Conservation (phyloP, 1,284 basidiomycete genomes). For the Pascua sp. region DNA sequence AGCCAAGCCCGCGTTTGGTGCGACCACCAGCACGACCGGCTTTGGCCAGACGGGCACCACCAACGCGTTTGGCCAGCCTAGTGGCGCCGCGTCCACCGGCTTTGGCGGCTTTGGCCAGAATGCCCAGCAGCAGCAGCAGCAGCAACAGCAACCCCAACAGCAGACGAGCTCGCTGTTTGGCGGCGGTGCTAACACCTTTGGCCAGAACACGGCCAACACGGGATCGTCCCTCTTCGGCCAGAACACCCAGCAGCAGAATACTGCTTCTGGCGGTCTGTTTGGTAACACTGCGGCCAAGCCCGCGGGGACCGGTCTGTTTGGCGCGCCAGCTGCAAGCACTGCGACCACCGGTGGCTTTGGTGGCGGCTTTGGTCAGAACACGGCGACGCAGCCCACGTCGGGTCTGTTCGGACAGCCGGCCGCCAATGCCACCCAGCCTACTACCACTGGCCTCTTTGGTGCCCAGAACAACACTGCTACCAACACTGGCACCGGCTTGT, state of each 20-base stretch:
- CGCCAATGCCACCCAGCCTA: conserved; percentile 27
- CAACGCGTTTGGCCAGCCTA: conserved; percentile 45
- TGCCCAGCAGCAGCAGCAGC: conserved; percentile 25
- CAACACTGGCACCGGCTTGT: conserved; percentile 44
- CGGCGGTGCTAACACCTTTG: conserved; percentile 6
- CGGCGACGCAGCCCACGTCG: conserved; percentile 30
- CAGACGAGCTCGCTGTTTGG: conserved; percentile 30
- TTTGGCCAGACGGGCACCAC: conserved; percentile 18
- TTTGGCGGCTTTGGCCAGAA: conserved; percentile 14
- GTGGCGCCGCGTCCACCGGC: conserved; percentile 14
- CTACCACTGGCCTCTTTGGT: conserved; percentile 54
- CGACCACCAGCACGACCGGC: conserved; percentile 8
- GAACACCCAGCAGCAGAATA: conserved; percentile 33
- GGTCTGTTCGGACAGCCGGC: conserved; percentile 46
- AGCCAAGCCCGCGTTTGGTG: conserved; percentile 12
- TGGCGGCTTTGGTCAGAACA: conserved; percentile 18
- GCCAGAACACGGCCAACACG: conserved; percentile 44
- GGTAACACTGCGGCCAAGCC: conserved; percentile 35
- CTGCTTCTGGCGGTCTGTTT: conserved; percentile 38
- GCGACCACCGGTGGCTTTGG: conserved; percentile 28
- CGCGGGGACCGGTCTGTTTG: conserved; percentile 35
- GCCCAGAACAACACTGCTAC: conserved; percentile 7
- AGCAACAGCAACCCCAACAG: conserved; percentile 38
- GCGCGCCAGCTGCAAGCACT: conserved; percentile 8
- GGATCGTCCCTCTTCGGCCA: conserved; percentile 50